Conservation (phyloP, 2,329 filamentous ascomycete species). For the Colletotrichum salicis region DNA sequence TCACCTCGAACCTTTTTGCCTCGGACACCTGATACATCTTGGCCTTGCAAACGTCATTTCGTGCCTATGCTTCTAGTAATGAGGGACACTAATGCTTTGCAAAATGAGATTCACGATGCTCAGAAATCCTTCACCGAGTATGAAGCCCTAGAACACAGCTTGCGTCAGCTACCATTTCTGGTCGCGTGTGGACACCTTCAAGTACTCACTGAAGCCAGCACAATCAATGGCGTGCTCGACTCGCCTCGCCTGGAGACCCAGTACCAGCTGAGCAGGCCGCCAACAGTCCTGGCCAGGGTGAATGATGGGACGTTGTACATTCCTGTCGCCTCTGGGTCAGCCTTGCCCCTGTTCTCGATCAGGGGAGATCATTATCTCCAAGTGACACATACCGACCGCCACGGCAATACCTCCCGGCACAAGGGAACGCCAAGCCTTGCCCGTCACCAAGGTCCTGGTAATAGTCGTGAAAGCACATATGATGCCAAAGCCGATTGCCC, state of each 20-base stretch:
- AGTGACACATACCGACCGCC: constrained; percentile 73
- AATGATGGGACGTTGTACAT: constrained; percentile 99
- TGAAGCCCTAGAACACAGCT: constrained; percentile 71
- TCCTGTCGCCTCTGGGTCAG: constrained; percentile 57
- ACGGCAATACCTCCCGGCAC: constrained; percentile 96
- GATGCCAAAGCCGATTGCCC: constrained; percentile 77
- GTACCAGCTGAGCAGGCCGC: constrained; percentile 80
- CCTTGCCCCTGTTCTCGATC: background rate
- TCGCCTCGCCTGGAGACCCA: constrained; percentile 68
- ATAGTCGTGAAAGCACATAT: constrained; percentile 80
- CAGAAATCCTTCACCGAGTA: constrained; percentile 89
- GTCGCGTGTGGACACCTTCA: background rate
- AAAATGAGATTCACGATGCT: constrained; percentile 90
- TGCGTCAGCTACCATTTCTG: background rate
- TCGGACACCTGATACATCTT: background rate
- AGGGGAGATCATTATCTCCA: background rate
- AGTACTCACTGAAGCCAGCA: constrained; percentile 76
- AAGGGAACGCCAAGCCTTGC: constrained; percentile 75
- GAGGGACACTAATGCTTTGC: constrained; percentile 80
- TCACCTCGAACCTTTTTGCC: background rate
- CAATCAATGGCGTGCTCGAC: constrained; percentile 81
- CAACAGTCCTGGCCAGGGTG: constrained; percentile 86
- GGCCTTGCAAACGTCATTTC: too few relatives aligned
- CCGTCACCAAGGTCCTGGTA: constrained; percentile 69
- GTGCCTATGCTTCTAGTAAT: constrained; percentile 50